Conservation (phyloP, 345 rosid genomes). For the Linum lewisii region DNA sequence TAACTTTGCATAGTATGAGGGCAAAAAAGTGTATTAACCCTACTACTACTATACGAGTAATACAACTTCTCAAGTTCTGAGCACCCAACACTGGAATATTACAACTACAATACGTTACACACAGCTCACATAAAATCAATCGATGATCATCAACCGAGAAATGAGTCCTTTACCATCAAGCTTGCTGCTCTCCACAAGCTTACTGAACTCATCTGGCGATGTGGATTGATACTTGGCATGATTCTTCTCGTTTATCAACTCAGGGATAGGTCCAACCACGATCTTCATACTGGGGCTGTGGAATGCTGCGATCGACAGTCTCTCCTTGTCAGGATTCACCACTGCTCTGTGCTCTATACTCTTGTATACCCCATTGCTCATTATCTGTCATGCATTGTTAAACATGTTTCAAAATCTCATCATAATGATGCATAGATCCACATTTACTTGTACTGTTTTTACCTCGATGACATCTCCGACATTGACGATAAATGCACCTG, state of each 20-base stretch:
- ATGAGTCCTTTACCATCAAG: slow-evolving; percentile 28
- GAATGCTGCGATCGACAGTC: slow-evolving; percentile 30
- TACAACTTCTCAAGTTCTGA: too few relatives aligned
- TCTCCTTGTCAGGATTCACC: slow-evolving; percentile 27
- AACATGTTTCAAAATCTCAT: not conserved
- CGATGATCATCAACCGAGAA: slow-evolving; percentile 14
- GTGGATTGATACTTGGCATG: slow-evolving; percentile 18
- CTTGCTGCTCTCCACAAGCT: slow-evolving; percentile 14
- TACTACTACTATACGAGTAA: too few relatives aligned
- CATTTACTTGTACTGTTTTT: too few relatives aligned
- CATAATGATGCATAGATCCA: too few relatives aligned
- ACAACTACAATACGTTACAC: too few relatives aligned
- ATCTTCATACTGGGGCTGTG: slow-evolving; percentile 17
- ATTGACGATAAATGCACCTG: slow-evolving; percentile 27
- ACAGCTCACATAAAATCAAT: too few relatives aligned
- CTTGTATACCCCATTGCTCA: slow-evolving; percentile 33
- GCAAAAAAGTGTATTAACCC: too few relatives aligned
- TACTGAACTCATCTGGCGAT: slow-evolving; percentile 6
- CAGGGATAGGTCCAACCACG: slow-evolving; percentile 22
- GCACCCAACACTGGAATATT: too few relatives aligned
- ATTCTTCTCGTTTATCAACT: slow-evolving; percentile 5
- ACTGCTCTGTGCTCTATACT: slow-evolving; percentile 41
- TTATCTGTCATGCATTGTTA: slow-evolving; percentile 13
- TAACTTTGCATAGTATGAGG: too few relatives aligned
- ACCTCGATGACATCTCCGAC: slow-evolving; percentile 32